Conservation (phyloP, 768 basidiomycete genomes). For the Termitomyces sp. region DNA sequence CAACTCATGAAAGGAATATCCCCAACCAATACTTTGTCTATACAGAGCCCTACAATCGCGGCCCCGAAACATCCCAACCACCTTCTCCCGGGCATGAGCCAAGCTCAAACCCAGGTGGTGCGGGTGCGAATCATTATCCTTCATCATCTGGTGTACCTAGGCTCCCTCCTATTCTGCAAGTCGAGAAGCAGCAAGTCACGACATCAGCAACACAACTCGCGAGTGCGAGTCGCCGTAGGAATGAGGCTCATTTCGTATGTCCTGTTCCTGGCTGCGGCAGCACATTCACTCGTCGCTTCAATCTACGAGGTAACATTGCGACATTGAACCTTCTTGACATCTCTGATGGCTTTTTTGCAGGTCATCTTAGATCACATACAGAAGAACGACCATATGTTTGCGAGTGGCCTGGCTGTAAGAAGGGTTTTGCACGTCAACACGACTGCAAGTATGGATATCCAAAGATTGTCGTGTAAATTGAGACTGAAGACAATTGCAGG, state of each 20-base stretch:
- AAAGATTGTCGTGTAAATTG: background rate
- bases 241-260: conserved; percentile 89
- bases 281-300: conserved; percentile 94
- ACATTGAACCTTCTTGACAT: background rate
- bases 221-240: conserved; percentile 81
- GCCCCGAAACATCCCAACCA: conserved; percentile 28
- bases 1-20: conserved; percentile 17
- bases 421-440: conserved; percentile 92
- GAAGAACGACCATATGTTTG: conserved; percentile 94
- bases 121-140: conserved; percentile 52
- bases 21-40: conserved; percentile 42
- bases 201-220: conserved; percentile 91
- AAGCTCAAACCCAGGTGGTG: conserved; percentile 25
- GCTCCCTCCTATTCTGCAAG: conserved; percentile 81
- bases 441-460: conserved; percentile 81
- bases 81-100: conserved; percentile 29
- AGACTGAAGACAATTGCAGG: conserved; percentile 28
- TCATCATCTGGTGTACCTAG: conserved; percentile 45
- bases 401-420: conserved; percentile 91
- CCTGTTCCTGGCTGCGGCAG: conserved; percentile 94
- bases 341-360: conserved; percentile 27
- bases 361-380: conserved; percentile 91
- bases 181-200: conserved; percentile 93
- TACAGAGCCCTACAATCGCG: conserved; percentile 47
- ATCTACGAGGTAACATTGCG: conserved; percentile 58